Conservation (phyloP, 306 rosid species). For the Pyrus betulifolia region DNA sequence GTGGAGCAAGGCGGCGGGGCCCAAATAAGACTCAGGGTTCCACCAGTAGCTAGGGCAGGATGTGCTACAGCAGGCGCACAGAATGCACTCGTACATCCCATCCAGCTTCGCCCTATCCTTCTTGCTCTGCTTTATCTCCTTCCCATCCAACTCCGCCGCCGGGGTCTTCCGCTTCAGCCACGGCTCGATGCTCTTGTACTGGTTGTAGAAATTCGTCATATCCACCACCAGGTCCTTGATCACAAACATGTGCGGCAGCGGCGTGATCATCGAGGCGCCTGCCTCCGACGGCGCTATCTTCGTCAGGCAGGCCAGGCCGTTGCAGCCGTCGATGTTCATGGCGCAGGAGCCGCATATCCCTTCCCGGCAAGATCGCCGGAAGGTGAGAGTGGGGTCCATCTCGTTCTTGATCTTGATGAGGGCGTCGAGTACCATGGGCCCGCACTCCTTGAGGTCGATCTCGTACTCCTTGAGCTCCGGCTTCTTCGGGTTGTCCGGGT, state of each 20-base stretch:
- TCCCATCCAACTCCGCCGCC: conserved; percentile 31
- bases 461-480: conserved; percentile 67
- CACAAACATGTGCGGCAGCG: conserved; percentile 93
- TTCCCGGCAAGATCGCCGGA: conserved; percentile 90
- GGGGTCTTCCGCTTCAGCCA: conserved; percentile 94
- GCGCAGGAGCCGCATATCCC: conserved; percentile 99
- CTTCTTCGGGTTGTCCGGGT: conserved; percentile 60
- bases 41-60: conserved; percentile 99
- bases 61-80: conserved; percentile 96
- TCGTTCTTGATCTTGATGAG: conserved; percentile 92
- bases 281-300: conserved; percentile 42
- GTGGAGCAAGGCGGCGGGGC: conserved; percentile 94
- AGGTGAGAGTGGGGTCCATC: conserved; percentile 66
- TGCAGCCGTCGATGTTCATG: conserved; percentile 97
- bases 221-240: conserved; percentile 90
- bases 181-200: conserved; percentile 98
- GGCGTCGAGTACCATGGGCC: conserved; percentile 96
- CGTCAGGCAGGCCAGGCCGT: conserved; percentile 86
- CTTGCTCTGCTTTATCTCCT: conserved; percentile 85
- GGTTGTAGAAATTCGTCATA: conserved; percentile 90
- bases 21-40: conserved; percentile 94
- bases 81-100: conserved; percentile 97
- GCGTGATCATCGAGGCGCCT: conserved; percentile 44
- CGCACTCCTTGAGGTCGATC: conserved; percentile 89
- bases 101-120: conserved; percentile 81